Evolutionary conservation across 2,329 filamentous ascomycete species (phyloP), one percentile per base, ranked within the genome.

Genomic region (Claviceps pazoutovae): DNA sequence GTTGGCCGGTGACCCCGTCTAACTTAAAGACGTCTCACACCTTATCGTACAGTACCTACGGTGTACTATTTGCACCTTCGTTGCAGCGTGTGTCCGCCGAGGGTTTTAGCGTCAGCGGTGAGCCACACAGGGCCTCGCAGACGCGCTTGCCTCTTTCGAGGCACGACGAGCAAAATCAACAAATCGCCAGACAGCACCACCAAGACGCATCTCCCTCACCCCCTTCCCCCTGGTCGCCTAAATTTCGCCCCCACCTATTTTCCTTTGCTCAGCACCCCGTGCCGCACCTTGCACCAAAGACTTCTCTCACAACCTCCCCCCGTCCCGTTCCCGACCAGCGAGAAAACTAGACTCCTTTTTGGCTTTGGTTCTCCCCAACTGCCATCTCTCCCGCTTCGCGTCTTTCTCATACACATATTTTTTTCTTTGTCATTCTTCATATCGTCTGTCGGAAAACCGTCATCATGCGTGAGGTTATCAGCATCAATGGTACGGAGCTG

Each of bases 381-480:
- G 46, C 52, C 49, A 56, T 57, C 52, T 55, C 51, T 21, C 21
- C 37, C 50, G 56, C 57, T 58, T 52, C 51, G 23, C 16, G 41
- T 55, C 16, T 37, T 39, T 8, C 36, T 44, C 56, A 52, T 57
- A 55, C 51, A 55, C 58, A 52, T 55, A 55, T 57, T 21, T 37
- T 34, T 54, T 54, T 54, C 57, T 21, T 46, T 47, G 49, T 56
- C 54, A 54, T 57, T 54, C 58, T 55, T 50, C 51, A 48, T 50
- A 49, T 42, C 9, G 30, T 37, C 38, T 16, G 43, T 54, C 57
- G 51, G 46, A 56, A 58, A 58, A 63, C 65, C 67, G 30, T 66
- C 79, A 90, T 72, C 71, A 97, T 97, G 91, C 90, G 91, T 86
- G 91, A 97, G 83, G 89, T 97, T 72, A 95, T 97, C 74, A 91